phyloP scores from a whole-genome alignment of 306 rosid species.

The Ceratonia siliqua region DNA sequence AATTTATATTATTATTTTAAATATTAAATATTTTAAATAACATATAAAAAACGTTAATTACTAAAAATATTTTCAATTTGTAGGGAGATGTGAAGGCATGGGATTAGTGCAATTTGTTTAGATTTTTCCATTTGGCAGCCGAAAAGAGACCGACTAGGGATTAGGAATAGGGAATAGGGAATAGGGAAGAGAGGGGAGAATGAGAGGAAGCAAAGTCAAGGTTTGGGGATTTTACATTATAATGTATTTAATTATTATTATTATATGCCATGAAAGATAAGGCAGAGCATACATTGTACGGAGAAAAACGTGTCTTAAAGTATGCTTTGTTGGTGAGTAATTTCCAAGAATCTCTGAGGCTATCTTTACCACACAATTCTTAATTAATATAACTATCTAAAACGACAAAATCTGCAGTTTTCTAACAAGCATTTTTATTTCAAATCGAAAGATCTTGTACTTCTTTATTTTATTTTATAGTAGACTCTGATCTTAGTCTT shows the following conservation, averaged over 20 bases:
- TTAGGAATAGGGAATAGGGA: background rate
- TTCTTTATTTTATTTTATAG: too few species aligned
- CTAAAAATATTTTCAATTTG: too few species aligned
- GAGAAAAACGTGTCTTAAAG: background rate
- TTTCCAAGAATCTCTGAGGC: constrained; percentile 29
- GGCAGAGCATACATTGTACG: background rate
- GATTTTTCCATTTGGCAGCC: constrained; percentile 15
- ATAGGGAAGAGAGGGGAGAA: background rate
- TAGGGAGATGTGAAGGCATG: constrained; percentile 36
- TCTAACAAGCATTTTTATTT: background rate
- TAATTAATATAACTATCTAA: background rate
- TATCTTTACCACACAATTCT: background rate
- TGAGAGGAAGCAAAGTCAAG: constrained; percentile 18
- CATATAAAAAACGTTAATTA: too few species aligned
- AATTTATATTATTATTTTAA: too few species aligned
- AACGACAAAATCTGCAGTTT: background rate
- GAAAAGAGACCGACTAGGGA: background rate
- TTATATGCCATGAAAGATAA: background rate
- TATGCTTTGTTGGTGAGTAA: constrained; percentile 28
- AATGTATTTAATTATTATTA: background rate
- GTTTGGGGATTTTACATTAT: constrained; percentile 15
- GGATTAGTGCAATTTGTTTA: background rate
- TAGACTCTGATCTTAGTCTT: too few species aligned
- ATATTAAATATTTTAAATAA: too few species aligned
- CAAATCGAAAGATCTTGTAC: too few species aligned